A percentile compares a stretch with the other conserved stretches of the same genome.
Conservation (phyloP, 495 filamentous ascomycete species). For the Aspergillus taichungensis region DNA sequence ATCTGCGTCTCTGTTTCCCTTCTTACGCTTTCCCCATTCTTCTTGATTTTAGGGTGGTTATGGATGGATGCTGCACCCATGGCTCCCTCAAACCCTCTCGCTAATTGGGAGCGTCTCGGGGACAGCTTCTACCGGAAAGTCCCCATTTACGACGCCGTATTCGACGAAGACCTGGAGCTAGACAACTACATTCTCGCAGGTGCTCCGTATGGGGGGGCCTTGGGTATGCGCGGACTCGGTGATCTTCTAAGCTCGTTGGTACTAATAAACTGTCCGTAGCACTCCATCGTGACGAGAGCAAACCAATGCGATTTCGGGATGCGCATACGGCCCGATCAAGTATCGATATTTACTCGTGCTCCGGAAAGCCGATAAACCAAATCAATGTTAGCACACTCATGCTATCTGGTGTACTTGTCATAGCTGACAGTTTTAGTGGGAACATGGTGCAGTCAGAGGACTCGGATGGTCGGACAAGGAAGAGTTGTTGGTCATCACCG, state of each 20-base stretch:
- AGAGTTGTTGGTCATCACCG: slow-evolving; percentile 77
- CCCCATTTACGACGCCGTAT: slow-evolving; percentile 83
- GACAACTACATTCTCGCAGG: slow-evolving; percentile 90
- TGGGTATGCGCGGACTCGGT: slow-evolving; percentile 50
- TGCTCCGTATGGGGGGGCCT: slow-evolving; percentile 88
- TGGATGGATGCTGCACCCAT: slow-evolving; percentile 13
- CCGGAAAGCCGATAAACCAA: slow-evolving; percentile 71
- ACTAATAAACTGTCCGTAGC: slow-evolving; percentile 42
- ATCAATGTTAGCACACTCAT: slow-evolving; percentile 46
- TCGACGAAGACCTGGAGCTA: slow-evolving; percentile 84
- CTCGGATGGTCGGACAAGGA: slow-evolving; percentile 97
- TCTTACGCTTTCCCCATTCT: not conserved
- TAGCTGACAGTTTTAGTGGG: slow-evolving; percentile 55
- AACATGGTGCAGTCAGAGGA: slow-evolving; percentile 80
- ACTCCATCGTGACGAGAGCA: slow-evolving; percentile 78
- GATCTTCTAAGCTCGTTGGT: not conserved
- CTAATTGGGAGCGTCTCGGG: slow-evolving; percentile 88
- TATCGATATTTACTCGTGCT: slow-evolving; percentile 90
- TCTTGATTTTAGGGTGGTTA: not conserved
- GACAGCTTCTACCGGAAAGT: slow-evolving; percentile 91
- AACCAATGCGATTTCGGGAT: slow-evolving; percentile 68
- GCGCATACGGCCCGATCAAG: slow-evolving; percentile 64
- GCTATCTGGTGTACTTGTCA: not conserved
- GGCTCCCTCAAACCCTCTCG: slow-evolving; percentile 56
- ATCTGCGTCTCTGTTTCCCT: not conserved